These are phyloP conservation scores for Eimeria nieschulzi DNA, from an alignment of 169 alveolate species.

Conservation along the genomic window DNA sequence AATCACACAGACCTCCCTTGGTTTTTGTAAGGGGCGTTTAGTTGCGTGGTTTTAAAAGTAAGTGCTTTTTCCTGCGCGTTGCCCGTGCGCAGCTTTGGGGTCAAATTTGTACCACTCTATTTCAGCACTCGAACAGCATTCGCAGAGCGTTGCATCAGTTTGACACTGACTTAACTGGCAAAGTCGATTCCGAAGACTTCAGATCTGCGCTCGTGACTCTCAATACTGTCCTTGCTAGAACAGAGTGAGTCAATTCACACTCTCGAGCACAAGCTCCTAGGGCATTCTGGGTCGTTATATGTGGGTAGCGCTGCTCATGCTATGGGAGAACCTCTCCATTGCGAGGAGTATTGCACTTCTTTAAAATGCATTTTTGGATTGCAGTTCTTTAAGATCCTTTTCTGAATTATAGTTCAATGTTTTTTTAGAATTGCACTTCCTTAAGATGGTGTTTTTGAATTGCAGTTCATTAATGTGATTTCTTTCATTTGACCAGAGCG, in stretches of 20 bases:
- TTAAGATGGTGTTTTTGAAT: too few relatives aligned
- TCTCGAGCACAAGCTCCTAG: neutral
- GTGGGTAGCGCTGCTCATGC: too few relatives aligned
- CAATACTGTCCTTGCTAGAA: conserved; percentile 73
- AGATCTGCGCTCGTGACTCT: conserved; percentile 76
- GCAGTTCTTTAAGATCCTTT: too few relatives aligned
- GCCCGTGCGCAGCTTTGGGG: conserved; percentile 79
- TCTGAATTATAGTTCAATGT: too few relatives aligned
- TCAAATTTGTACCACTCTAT: conserved; percentile 81
- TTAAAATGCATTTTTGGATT: too few relatives aligned
- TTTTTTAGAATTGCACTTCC: too few relatives aligned
- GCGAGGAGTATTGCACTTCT: too few relatives aligned
- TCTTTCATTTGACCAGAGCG: conserved; percentile 36
- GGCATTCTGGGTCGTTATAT: too few relatives aligned
- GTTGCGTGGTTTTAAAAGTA: neutral
- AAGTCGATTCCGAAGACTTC: conserved; percentile 77
- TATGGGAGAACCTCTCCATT: too few relatives aligned
- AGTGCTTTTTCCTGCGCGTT: neutral
- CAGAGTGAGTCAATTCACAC: conserved; percentile 46
- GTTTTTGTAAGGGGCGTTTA: too few relatives aligned
- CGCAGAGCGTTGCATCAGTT: conserved; percentile 79
- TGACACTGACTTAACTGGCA: conserved; percentile 79
- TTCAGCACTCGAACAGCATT: conserved; percentile 77
- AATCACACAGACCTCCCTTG: too few relatives aligned
- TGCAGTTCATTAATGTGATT: too few relatives aligned